Evolutionary conservation across 345 rosid species (phyloP).

Genomic region (Crucihimalaya himalaica): DNA sequence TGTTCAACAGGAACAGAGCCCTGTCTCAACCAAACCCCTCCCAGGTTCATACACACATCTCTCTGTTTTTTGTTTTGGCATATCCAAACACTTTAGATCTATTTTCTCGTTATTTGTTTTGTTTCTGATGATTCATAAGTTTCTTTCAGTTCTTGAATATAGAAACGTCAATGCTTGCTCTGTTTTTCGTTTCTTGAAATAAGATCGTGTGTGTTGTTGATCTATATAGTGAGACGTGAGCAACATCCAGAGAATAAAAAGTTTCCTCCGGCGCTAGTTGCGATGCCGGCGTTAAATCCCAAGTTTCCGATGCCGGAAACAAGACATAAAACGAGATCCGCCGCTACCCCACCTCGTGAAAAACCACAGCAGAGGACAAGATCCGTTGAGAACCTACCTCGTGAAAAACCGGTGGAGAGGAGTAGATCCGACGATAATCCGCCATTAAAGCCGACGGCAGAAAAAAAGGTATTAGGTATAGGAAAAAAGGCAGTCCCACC

Average conservation of each 20-base stretch:
- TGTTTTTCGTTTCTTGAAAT: background rate
- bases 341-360: conserved; percentile 3
- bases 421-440: conserved; percentile 21
- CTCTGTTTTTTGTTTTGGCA: background rate
- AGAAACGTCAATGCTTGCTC: conserved; percentile 10
- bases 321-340: background rate
- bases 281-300: conserved; percentile 19
- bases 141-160: background rate
- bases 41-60: conserved; percentile 33
- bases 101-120: background rate
- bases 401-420: conserved; percentile 3
- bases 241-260: conserved; percentile 11
- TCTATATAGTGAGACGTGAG: conserved; percentile 1
- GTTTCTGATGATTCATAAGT: background rate
- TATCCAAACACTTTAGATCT: conserved; percentile 2
- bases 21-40: conserved; percentile 34
- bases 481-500: conserved; percentile 28
- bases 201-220: background rate
- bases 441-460: conserved; percentile 9
- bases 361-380: background rate
- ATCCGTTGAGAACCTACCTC: background rate
- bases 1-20: conserved; percentile 32
- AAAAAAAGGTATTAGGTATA: background rate
- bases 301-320: conserved; percentile 15
- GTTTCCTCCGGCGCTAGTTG: conserved; percentile 29